A percentile compares a stretch with the other conserved stretches of the same genome.
phyloP scores from a whole-genome alignment of 306 rosid genomes.

The Cucurbita maxima region DNA sequence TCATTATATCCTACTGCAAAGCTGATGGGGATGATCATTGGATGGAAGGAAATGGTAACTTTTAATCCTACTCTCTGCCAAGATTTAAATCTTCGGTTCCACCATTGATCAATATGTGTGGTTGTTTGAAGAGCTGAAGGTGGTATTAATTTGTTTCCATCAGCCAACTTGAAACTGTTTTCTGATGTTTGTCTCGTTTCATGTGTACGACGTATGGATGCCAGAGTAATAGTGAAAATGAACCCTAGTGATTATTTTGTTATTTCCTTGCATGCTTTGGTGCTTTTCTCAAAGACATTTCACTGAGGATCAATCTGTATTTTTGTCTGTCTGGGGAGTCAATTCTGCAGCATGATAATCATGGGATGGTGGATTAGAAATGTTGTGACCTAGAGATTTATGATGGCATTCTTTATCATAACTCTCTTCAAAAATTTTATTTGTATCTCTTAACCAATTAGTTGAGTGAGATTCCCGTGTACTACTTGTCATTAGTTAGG shows the following conservation, averaged over 20 bases:
- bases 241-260: not conserved
- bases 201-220: not conserved
- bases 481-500: not conserved
- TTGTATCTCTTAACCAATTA: not conserved
- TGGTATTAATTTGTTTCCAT: not conserved
- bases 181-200: not conserved
- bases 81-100: not conserved
- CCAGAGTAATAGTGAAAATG: not conserved
- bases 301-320: not conserved
- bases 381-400: not conserved
- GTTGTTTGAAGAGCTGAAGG: not conserved
- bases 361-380: not conserved
- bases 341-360: not conserved
- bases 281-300: not conserved
- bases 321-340: not conserved
- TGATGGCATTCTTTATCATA: not conserved
- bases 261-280: not conserved
- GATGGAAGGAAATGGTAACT: conserved; percentile 69
- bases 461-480: not conserved
- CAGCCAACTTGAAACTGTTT: not conserved
- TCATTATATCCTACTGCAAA: conserved; percentile 86
- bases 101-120: not conserved
- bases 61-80: not conserved
- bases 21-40: conserved; percentile 72
- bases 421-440: not conserved